A percentile compares a stretch with the other conserved stretches of the same genome.
These are phyloP conservation scores for Elsinoe perseae DNA, from an alignment of 2,329 filamentous ascomycete genomes.

Conservation along the genomic window DNA sequence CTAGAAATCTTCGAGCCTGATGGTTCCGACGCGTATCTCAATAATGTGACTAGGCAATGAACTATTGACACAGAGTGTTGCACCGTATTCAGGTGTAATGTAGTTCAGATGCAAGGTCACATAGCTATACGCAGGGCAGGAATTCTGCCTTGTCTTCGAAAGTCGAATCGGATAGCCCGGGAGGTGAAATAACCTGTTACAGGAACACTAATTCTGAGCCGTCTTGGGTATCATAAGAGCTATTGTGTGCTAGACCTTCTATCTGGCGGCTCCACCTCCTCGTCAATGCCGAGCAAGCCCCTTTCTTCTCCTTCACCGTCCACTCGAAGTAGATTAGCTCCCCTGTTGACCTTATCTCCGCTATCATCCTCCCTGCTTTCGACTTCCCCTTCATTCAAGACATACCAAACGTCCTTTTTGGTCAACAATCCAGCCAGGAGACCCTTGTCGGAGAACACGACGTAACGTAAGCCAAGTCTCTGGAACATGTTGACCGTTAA, in stretches of 20 bases:
- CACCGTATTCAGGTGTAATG: too few species aligned
- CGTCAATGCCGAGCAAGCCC: constrained; percentile 36
- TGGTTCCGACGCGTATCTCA: background rate
- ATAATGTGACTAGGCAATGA: background rate
- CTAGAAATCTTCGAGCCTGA: background rate
- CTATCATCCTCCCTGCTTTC: constrained; percentile 25
- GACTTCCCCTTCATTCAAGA: constrained; percentile 68
- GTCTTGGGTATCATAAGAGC: background rate
- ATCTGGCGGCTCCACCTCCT: constrained; percentile 27
- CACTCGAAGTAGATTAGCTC: constrained; percentile 23
- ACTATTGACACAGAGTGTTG: too few species aligned
- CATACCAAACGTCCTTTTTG: constrained; percentile 96
- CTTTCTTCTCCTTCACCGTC: constrained; percentile 37
- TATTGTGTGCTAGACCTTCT: background rate
- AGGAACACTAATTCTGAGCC: background rate
- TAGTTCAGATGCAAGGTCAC: background rate
- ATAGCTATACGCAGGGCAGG: background rate
- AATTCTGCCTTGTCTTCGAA: too few species aligned
- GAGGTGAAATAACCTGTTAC: too few species aligned
- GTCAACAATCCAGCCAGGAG: constrained; percentile 78
- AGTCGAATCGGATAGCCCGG: too few species aligned
- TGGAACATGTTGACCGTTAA: constrained; percentile 92
- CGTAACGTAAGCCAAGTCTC: constrained; percentile 82
- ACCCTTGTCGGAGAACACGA: constrained; percentile 78
- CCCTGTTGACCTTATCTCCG: constrained; percentile 18